These are phyloP conservation scores for Aureobasidium sp. DNA, from an alignment of 2,329 filamentous ascomycete species.

Conservation along the genomic window DNA sequence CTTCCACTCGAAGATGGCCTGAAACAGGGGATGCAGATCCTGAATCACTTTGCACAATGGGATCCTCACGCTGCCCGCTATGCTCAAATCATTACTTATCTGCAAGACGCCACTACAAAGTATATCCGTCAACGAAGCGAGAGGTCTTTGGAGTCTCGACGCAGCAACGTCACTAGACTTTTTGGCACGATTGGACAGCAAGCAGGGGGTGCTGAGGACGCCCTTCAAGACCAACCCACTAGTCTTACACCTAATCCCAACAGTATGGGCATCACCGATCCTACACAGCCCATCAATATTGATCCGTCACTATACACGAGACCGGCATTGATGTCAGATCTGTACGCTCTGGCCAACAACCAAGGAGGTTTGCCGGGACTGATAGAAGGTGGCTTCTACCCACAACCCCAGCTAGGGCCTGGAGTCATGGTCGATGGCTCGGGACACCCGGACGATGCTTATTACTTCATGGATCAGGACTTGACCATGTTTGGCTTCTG, in stretches of 20 bases:
- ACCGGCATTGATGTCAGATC: not conserved
- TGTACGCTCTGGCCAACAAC: not conserved
- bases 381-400: not conserved
- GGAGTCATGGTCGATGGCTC: not conserved
- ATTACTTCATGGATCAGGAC: conserved; percentile 13
- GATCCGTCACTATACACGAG: not conserved
- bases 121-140: conserved; percentile 9
- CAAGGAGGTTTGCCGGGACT: not conserved
- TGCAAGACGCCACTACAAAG: conserved; percentile 9
- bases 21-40: conserved; percentile 17
- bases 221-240: not conserved
- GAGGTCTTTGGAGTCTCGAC: not conserved
- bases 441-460: conserved; percentile 5
- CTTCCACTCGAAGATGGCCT: conserved; percentile 18
- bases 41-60: conserved; percentile 21
- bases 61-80: conserved; percentile 26
- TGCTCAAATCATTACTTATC: conserved; percentile 19
- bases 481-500: conserved; percentile 13
- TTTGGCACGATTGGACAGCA: conserved; percentile 5
- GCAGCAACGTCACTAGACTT: not conserved
- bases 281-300: not conserved
- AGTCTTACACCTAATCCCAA: not conserved
- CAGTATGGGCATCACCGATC: not conserved
- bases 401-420: not conserved
- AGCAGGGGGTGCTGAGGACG: not conserved